Conservation (phyloP, 148 eudicot genomes). For the Persicaria tinctoria region DNA sequence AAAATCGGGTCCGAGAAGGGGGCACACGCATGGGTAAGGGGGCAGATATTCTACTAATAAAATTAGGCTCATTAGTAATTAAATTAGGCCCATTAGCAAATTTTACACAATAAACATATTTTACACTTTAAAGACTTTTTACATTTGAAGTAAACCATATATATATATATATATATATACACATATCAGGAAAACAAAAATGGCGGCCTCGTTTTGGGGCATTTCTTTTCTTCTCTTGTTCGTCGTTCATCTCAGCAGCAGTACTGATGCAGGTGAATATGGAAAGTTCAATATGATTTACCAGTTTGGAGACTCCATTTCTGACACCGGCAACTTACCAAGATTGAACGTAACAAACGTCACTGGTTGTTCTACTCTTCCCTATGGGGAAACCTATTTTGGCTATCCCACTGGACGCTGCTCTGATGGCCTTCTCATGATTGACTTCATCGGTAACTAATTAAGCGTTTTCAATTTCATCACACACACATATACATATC, state of each 20-base stretch:
- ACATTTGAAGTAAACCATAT: too few species aligned
- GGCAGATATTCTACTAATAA: too few species aligned
- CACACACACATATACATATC: too few species aligned
- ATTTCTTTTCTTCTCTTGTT: neutral
- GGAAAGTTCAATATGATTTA: conserved; percentile 23
- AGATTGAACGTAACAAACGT: conserved; percentile 6
- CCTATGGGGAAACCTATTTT: conserved; percentile 20
- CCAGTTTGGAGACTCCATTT: conserved; percentile 35
- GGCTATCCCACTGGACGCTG: conserved; percentile 24
- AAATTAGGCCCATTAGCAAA: too few species aligned
- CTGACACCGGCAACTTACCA: conserved; percentile 28
- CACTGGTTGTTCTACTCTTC: neutral
- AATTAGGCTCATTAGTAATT: too few species aligned
- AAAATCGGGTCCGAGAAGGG: too few species aligned
- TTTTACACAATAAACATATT: too few species aligned
- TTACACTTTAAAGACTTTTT: too few species aligned
- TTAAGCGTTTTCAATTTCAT: neutral
- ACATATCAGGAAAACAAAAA: too few species aligned
- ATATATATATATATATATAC: too few species aligned
- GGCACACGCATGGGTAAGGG: too few species aligned
- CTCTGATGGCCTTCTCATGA: conserved; percentile 37
- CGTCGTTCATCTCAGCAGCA: neutral
- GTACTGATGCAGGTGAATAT: neutral
- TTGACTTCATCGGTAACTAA: conserved; percentile 38
- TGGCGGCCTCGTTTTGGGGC: too few species aligned